phyloP scores from a whole-genome alignment of 345 rosid species.

The Pistacia vera region DNA sequence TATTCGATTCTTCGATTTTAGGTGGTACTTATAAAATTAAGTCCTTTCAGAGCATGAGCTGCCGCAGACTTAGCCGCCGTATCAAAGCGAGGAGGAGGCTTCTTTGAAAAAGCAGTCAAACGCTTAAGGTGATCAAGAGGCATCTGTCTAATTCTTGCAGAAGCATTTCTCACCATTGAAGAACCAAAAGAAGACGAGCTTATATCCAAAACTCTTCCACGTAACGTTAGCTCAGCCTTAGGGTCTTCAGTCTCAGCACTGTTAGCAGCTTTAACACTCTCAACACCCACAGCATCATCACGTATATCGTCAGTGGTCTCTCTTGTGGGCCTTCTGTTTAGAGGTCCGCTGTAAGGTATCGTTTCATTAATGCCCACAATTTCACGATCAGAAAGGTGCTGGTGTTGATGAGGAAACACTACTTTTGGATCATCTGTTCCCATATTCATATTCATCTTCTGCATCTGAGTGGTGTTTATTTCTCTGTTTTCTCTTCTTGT shows the following conservation, averaged over 20 bases:
- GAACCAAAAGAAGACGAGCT: conserved; percentile 37
- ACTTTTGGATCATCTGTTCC: conserved; percentile 22
- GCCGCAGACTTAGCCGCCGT: conserved; percentile 64
- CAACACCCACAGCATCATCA: conserved; percentile 36
- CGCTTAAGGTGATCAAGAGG: conserved; percentile 58
- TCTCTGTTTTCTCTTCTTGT: too few species aligned
- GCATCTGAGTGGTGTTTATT: conserved; percentile 6
- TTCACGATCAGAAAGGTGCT: conserved; percentile 48
- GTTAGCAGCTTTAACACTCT: conserved; percentile 37
- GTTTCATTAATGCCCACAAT: conserved; percentile 22
- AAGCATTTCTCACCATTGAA: conserved; percentile 46
- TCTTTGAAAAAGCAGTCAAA: conserved; percentile 50
- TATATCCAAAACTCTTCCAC: conserved; percentile 52
- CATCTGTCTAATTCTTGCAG: conserved; percentile 50
- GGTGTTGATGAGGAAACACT: conserved; percentile 20
- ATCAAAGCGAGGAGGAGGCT: conserved; percentile 51
- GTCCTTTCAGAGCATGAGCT: conserved; percentile 62
- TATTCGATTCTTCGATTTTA: too few species aligned
- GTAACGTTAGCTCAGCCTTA: conserved; percentile 34
- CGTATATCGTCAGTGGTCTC: conserved; percentile 48
- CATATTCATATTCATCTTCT: conserved; percentile 15
- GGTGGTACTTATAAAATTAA: conserved; percentile 78
- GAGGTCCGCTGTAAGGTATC: conserved; percentile 45
- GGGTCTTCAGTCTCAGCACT: conserved; percentile 37
- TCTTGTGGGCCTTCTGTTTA: conserved; percentile 43